Base-by-base conservation (phyloP, 257 asterid species). In the Plectranthus barbatus region DNA sequence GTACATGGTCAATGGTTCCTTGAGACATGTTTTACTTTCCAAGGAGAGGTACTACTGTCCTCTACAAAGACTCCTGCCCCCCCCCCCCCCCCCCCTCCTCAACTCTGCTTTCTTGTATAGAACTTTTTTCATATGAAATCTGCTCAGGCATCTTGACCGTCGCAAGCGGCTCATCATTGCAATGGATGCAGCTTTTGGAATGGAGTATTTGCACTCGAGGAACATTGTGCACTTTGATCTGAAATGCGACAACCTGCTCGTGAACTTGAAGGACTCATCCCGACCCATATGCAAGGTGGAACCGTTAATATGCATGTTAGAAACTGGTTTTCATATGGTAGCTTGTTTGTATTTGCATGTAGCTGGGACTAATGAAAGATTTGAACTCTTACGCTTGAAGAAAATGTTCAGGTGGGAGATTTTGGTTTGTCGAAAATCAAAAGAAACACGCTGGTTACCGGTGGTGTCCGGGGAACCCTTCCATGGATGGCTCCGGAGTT, bases 401-500 rank as follows among this genome's bases (percentile, higher is more conserved):
- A 36, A 23, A 52, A 17, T 48, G 26, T 62, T 17, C 78, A 90
- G 97, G 98, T 91, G 29, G 96, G 91, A 58, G 96, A 91, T 72
- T 91, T 91, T 76, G 97, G 97, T 51, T 76, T 91, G 82, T 87
- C 96, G 26, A 91, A 91, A 74, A 88, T 91, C 62, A 91, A 91
- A 76, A 88, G 98, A 77, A 91, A 91, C 51, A 91, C 95, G 10
- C 67, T 91, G 83, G 95, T 91, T 52, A 85, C 91, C 26, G 98
- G 96, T 60, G 98, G 98, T 49, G 98, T 91, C 8, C 80, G 97
- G 61, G 97, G 96, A 74, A 91, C 97, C 31, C 97, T 91, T 65
- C 97, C 97, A 21, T 91, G 97, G 95, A 91, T 91, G 97, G 96
- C 97, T 62, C 97, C 97, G 0, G 97, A 91, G 88, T 72, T 91